phyloP scores from a whole-genome alignment of 345 rosid genomes.

The Hibiscus mutabilis region DNA sequence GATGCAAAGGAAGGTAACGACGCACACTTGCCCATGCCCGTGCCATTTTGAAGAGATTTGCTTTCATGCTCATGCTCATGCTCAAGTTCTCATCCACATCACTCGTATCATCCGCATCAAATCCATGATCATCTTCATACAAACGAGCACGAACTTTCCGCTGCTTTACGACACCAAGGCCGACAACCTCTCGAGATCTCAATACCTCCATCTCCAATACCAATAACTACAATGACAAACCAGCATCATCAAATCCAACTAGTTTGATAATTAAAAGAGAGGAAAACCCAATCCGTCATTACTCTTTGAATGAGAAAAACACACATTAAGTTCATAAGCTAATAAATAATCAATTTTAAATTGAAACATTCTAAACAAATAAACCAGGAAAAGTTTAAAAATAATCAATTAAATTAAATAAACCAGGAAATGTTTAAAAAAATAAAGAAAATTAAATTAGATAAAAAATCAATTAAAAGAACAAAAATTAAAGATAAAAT shows the following conservation, averaged over 20 bases:
- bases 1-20: conserved; percentile 22
- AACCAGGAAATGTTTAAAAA: not conserved
- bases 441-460: not conserved
- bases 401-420: not conserved
- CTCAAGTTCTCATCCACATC: conserved; percentile 27
- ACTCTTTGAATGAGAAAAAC: not conserved
- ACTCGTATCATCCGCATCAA: conserved; percentile 32
- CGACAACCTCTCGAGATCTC: conserved; percentile 28
- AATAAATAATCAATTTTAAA: not conserved
- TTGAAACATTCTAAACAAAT: not conserved
- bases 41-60: conserved; percentile 18
- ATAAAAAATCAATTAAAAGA: too few species aligned
- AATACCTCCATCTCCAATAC: conserved; percentile 33
- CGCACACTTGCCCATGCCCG: conserved; percentile 20
- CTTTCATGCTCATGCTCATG: conserved; percentile 8
- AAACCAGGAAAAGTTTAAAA: not conserved
- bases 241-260: not conserved
- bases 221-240: not conserved
- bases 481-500: too few species aligned
- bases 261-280: too few species aligned
- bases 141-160: conserved; percentile 9
- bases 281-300: not conserved
- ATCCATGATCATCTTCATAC: conserved; percentile 28
- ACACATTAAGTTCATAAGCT: not conserved
- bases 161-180: conserved; percentile 19